A percentile compares a stretch with the other conserved stretches of the same genome.
Evolutionary conservation across 805 yeast species (phyloP).

Genomic region (Kuraishia molischiana): DNA sequence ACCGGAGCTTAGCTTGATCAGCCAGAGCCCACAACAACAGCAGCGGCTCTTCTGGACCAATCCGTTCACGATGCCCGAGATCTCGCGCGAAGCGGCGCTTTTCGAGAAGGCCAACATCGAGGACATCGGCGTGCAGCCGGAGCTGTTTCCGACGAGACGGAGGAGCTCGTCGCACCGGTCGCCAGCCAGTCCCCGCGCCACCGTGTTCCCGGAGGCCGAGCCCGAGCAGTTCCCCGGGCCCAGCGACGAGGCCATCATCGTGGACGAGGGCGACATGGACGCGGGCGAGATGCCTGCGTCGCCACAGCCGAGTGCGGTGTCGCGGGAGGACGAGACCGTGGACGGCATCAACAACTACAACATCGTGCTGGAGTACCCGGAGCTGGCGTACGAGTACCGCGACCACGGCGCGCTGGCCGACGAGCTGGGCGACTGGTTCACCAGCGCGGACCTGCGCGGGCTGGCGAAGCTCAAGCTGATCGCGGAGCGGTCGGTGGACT

Average conservation of each 20-base stretch:
- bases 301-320: constrained; percentile 3
- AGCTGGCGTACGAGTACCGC: constrained; percentile 29
- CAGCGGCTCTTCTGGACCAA: no score
- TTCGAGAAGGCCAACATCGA: constrained; percentile 22
- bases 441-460: constrained; percentile 17
- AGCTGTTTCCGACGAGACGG: constrained; percentile 5
- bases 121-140: constrained; percentile 19
- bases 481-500: background rate
- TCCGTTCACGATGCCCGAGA: constrained; percentile 6
- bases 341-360: constrained; percentile 23
- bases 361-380: constrained; percentile 27
- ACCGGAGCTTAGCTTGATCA: background rate
- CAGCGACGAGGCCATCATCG: constrained; percentile 18
- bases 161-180: background rate
- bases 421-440: constrained; percentile 33
- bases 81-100: constrained; percentile 17
- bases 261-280: constrained; percentile 5
- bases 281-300: constrained; percentile 1
- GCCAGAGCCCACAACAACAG: background rate
- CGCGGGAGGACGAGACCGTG: constrained; percentile 17
- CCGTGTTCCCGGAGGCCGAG: constrained; percentile 4
- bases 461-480: constrained; percentile 8
- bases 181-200: background rate
- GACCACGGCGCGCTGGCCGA: constrained; percentile 24
- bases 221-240: constrained; percentile 16